Evolutionary conservation across 2,329 filamentous ascomycete species (phyloP).

Genomic region (Ophiostoma angusticollis): DNA sequence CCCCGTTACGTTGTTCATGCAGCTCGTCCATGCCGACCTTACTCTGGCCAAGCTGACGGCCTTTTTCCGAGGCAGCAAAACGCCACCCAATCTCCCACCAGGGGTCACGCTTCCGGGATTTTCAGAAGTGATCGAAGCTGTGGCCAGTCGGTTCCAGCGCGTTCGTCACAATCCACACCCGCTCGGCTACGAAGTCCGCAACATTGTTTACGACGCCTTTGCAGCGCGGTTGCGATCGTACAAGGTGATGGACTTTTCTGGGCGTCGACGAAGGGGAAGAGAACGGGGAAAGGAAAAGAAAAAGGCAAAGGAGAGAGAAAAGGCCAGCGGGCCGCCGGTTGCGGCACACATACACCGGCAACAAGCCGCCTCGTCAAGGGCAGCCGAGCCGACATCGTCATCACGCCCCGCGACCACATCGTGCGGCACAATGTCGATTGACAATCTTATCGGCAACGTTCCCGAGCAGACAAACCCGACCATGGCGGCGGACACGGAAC

Average conservation of each 20-base stretch:
- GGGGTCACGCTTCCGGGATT: slow-evolving; percentile 11
- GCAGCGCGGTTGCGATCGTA: slow-evolving; percentile 13
- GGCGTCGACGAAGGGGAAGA: slow-evolving; percentile 4
- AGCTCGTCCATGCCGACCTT: slow-evolving; percentile 13
- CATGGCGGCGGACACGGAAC: not conserved
- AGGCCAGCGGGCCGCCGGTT: too few relatives aligned
- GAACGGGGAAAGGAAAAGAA: not conserved
- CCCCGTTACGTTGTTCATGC: slow-evolving; percentile 9
- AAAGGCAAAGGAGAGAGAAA: not conserved
- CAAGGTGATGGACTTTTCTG: slow-evolving; percentile 10
- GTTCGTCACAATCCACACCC: slow-evolving; percentile 10
- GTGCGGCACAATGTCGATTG: slow-evolving; percentile 5
- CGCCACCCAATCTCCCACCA: slow-evolving; percentile 1
- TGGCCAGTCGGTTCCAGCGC: slow-evolving; percentile 10
- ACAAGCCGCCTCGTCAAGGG: not conserved
- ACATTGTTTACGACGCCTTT: slow-evolving; percentile 12
- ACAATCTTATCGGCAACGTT: slow-evolving; percentile 8
- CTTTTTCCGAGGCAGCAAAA: slow-evolving; percentile 11
- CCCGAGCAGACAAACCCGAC: slow-evolving; percentile 1
- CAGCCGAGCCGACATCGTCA: not conserved
- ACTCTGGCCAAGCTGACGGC: slow-evolving; percentile 15
- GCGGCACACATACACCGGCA: too few relatives aligned
- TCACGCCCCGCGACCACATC: not conserved
- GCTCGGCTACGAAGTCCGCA: slow-evolving; percentile 10
- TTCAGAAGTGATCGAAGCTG: slow-evolving; percentile 11